Evolutionary conservation across 1,284 basidiomycete genomes (phyloP), one percentile per base, ranked within the genome.

Genomic region (Anthracocystis walkeri): DNA sequence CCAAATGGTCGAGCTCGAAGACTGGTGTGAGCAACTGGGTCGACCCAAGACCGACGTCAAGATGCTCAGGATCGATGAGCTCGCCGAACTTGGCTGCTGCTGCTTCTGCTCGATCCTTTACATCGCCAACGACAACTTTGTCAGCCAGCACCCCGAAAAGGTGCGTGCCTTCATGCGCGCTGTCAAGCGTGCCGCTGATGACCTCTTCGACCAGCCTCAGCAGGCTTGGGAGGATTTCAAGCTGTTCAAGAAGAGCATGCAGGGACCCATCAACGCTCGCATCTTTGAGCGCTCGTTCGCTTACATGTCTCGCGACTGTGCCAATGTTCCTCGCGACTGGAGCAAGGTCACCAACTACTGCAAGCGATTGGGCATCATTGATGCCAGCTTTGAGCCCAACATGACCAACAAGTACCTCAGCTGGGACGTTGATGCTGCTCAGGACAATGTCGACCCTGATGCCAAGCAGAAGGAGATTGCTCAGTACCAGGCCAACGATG

Each of bases 151-250:
- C 65, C 84, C 83, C 6, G 81, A 83, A n/a, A 83, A 86, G 72
- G 82, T 80, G 27, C 77, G 75, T 3, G 83, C 84, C 7, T 86
- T 87, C 65, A 85, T 87, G 84, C 80, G 82, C 21, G 86, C 85
- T 12, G 75, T 86, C 69, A 86, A 87, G 78, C 79, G 81, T 40
- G 86, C 82, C 23, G 74, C 84, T 33, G 86, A 86, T 66, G 80
- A 82, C 60, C 72, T 87, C 44, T 73, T 82, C 38, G 54, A 60
- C 27, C 68, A 85, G 58, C 86, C 86, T 18, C 76, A 69, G 27
- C 67, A 77, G 56, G 83, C 84, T 12, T 87, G 86, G 86, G 75
- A 74, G 21, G 82, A 83, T 54, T 85, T 82, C 78, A 83, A 82
- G 65, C 64, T 70, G 48, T 79, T 77, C 75, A 85, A 86, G 69